These are phyloP conservation scores for Fraxinus velutina DNA, from an alignment of 305 asterid species.

Conservation along the genomic window DNA sequence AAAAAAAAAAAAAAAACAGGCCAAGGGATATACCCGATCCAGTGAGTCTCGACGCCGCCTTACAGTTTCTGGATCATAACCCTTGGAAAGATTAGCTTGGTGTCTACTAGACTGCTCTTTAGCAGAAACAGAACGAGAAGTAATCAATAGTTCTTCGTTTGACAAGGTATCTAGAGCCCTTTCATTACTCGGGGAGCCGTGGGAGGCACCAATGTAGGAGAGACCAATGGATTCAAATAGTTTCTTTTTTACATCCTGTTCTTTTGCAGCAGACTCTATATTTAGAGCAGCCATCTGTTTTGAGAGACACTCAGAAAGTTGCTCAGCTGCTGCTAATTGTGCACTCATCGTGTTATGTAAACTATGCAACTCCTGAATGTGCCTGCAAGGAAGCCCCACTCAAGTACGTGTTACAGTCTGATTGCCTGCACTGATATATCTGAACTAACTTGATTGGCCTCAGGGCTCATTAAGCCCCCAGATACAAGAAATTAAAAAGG, in stretches of 20 bases:
- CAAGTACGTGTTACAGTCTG: slow-evolving; percentile 1
- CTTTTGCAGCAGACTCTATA: slow-evolving; percentile 52
- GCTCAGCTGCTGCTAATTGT: slow-evolving; percentile 84
- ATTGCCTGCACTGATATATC: slow-evolving; percentile 4
- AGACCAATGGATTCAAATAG: slow-evolving; percentile 91
- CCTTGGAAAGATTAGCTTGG: slow-evolving; percentile 45
- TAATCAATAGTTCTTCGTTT: slow-evolving; percentile 35
- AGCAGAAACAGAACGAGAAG: slow-evolving; percentile 45
- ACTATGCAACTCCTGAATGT: slow-evolving; percentile 64
- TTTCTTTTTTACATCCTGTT: slow-evolving; percentile 57
- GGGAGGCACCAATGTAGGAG: slow-evolving; percentile 42
- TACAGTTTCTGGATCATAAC: slow-evolving; percentile 71
- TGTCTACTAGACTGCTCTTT: slow-evolving; percentile 47
- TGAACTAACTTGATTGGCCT: background rate
- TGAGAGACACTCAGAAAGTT: slow-evolving; percentile 73
- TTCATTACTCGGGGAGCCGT: slow-evolving; percentile 51
- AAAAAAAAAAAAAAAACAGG: background rate
- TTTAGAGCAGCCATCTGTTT: slow-evolving; percentile 80
- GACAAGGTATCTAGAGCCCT: slow-evolving; percentile 44
- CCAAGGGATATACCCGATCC: slow-evolving; percentile 53
- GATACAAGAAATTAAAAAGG: background rate
- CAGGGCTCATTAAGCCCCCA: slow-evolving; percentile 8
- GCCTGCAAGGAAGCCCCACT: slow-evolving; percentile 51
- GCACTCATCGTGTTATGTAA: slow-evolving; percentile 64
- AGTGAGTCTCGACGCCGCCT: slow-evolving; percentile 80